Conservation (phyloP, 495 filamentous ascomycete species). For the Podospora australis region DNA sequence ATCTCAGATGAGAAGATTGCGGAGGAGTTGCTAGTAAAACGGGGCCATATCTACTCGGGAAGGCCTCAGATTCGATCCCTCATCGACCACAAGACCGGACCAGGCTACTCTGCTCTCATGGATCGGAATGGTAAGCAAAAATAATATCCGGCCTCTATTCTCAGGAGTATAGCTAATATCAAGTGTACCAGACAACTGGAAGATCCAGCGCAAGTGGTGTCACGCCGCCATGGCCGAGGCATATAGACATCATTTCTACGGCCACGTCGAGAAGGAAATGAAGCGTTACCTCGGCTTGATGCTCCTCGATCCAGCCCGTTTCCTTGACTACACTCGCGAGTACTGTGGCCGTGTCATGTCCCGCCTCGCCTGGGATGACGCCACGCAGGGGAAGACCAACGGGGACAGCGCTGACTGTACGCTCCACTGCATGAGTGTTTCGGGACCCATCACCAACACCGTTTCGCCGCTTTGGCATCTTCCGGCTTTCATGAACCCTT, state of each 20-base stretch:
- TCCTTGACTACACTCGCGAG: constrained; percentile 39
- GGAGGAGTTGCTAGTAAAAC: constrained; percentile 47
- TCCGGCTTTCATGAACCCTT: constrained; percentile 35
- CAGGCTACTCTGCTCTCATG: constrained; percentile 43
- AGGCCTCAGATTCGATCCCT: constrained; percentile 44
- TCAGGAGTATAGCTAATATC: not conserved
- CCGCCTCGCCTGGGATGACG: constrained; percentile 42
- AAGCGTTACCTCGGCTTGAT: constrained; percentile 36
- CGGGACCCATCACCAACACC: constrained; percentile 42
- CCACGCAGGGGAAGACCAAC: constrained; percentile 35
- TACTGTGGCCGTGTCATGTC: constrained; percentile 43
- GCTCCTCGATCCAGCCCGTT: constrained; percentile 39
- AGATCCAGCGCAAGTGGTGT: constrained; percentile 40
- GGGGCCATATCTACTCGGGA: constrained; percentile 49
- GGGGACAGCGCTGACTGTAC: constrained; percentile 40
- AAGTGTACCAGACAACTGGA: constrained; percentile 34
- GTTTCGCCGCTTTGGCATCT: constrained; percentile 40
- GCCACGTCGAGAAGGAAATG: constrained; percentile 42
- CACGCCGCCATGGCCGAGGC: constrained; percentile 44
- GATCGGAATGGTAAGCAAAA: constrained; percentile 42
- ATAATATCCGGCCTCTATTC: not conserved
- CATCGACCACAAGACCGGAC: constrained; percentile 42
- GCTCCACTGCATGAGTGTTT: constrained; percentile 43
- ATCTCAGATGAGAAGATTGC: constrained; percentile 51
- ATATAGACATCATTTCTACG: constrained; percentile 42